A percentile compares a stretch with the other conserved stretches of the same genome.
Conservation (phyloP, 129 eudicot species). For the Mikania micrantha region DNA sequence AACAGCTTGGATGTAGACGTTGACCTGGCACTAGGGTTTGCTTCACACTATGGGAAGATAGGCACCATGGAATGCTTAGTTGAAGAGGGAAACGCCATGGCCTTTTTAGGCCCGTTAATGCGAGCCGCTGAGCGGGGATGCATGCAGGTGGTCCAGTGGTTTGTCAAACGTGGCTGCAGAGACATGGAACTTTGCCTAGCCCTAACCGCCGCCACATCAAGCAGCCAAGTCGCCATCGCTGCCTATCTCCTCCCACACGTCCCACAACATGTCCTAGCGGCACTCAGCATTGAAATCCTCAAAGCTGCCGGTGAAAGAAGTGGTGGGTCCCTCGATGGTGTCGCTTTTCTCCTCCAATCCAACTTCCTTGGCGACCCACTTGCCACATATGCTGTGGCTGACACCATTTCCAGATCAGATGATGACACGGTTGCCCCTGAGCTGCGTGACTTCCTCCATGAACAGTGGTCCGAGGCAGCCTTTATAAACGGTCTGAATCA, state of each 20-base stretch:
- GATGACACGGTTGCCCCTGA: slow-evolving; percentile 79
- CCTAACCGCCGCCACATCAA: slow-evolving; percentile 95
- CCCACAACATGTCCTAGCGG: slow-evolving; percentile 82
- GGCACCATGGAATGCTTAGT: slow-evolving; percentile 95
- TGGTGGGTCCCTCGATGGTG: slow-evolving; percentile 91
- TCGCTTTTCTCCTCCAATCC: slow-evolving; percentile 75
- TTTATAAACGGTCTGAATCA: slow-evolving; percentile 45
- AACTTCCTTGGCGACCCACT: slow-evolving; percentile 72
- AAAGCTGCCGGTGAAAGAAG: slow-evolving; percentile 98
- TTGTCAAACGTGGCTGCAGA: slow-evolving; percentile 81
- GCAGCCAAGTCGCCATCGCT: slow-evolving; percentile 86
- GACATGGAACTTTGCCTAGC: slow-evolving; percentile 99
- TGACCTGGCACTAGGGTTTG: slow-evolving; percentile 93
- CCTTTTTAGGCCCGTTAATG: slow-evolving; percentile 92
- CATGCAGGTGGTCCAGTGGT: slow-evolving; percentile 89
- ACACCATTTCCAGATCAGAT: slow-evolving; percentile 67
- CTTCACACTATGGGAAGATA: slow-evolving; percentile 88
- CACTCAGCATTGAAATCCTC: slow-evolving; percentile 88
- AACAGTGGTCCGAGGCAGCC: slow-evolving; percentile 88
- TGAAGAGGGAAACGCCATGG: slow-evolving; percentile 93
- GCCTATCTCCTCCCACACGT: slow-evolving; percentile 93
- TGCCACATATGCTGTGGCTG: slow-evolving; percentile 86
- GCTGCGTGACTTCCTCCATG: slow-evolving; percentile 62
- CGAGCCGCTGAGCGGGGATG: slow-evolving; percentile 94
- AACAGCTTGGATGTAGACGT: slow-evolving; percentile 97